Evolutionary conservation across 768 basidiomycete genomes (phyloP).

Genomic region (Serendipita indica): DNA sequence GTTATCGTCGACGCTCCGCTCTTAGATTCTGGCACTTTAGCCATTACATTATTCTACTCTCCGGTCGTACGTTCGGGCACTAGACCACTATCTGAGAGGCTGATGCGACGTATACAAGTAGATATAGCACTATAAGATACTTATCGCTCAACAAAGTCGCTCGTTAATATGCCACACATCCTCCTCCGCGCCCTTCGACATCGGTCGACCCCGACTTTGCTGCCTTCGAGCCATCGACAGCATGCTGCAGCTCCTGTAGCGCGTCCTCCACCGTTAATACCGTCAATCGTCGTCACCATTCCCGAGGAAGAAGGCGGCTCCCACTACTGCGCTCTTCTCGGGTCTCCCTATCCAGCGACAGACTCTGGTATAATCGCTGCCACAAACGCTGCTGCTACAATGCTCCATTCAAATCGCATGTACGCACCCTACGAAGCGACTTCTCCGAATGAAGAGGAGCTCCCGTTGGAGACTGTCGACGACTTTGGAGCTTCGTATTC

Average conservation of each 20-base stretch:
- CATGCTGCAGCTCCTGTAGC: background rate
- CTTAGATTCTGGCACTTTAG: background rate
- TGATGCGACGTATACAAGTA: background rate
- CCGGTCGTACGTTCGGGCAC: background rate
- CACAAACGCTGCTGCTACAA: background rate
- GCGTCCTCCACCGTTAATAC: background rate
- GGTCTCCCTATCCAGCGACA: background rate
- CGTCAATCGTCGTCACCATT: background rate
- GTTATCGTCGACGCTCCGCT: background rate
- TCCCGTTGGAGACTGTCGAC: background rate
- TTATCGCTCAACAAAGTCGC: background rate
- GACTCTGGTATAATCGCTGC: background rate
- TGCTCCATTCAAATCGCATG: background rate
- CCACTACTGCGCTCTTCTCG: background rate
- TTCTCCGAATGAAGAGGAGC: background rate
- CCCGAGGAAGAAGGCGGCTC: background rate
- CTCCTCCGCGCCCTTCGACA: conserved; percentile 6
- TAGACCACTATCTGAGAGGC: background rate
- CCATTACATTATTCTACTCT: background rate
- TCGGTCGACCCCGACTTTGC: conserved; percentile 4
- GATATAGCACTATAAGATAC: background rate
- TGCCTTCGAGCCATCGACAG: background rate
- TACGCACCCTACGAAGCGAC: background rate
- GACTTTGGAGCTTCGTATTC: background rate
- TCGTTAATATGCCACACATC: background rate